These are phyloP conservation scores for Detonula confervacea DNA, from an alignment of 352 stramenopile species.

Conservation along the genomic window DNA sequence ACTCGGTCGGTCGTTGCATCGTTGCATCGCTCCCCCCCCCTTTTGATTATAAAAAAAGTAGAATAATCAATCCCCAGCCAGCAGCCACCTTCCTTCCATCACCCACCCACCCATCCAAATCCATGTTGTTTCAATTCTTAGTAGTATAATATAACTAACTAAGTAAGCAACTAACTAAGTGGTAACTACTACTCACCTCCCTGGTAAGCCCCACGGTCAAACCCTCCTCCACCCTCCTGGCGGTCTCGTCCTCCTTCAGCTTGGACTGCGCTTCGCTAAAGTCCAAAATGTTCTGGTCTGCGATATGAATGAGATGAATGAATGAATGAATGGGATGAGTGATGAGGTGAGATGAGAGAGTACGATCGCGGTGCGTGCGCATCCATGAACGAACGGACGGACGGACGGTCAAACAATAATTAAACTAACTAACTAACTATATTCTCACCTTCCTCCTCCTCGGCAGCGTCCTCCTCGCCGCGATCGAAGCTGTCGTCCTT, in stretches of 20 bases:
- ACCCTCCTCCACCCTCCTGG: constrained; percentile 45
- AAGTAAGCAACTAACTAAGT: not conserved
- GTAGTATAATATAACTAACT: not conserved
- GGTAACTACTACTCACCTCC: constrained; percentile 48
- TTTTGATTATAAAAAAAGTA: no score
- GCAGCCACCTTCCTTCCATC: no score
- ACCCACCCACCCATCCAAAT: no score
- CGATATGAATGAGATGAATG: constrained; percentile 1
- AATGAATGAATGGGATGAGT: not conserved
- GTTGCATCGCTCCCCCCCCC: no score
- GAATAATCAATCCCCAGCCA: no score
- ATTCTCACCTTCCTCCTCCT: constrained; percentile 22
- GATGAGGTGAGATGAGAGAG: constrained; percentile 1
- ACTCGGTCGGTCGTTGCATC: no score
- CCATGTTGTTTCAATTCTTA: not conserved
- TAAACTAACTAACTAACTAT: no score
- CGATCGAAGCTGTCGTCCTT: constrained; percentile 48
- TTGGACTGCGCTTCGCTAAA: constrained; percentile 47
- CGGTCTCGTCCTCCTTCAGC: constrained; percentile 54
- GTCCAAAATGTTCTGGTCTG: constrained; percentile 35
- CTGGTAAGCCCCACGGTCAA: constrained; percentile 45
- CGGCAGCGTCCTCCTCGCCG: not conserved
- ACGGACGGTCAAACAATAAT: not conserved
- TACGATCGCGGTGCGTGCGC: no score
- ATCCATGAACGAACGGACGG: not conserved